Evolutionary conservation across 2,329 filamentous ascomycete genomes (phyloP), one percentile per base, ranked within the genome.

Genomic region (Penicillium sp.): DNA sequence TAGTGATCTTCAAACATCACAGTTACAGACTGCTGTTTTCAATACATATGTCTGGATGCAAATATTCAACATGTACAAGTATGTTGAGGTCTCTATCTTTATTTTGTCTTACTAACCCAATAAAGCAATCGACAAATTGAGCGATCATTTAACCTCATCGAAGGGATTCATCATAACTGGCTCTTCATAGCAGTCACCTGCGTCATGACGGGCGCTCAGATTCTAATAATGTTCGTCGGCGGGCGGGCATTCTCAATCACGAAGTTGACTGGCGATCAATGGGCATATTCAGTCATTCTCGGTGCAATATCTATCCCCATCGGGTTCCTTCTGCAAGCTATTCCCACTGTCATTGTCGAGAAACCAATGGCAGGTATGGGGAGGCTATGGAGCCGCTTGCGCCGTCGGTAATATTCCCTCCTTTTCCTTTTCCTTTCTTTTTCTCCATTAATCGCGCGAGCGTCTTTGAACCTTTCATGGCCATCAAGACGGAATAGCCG

Each of bases 1-100:
- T 68, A 78, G 46, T 58, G 67, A 16, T 51, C 68, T 50, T 55
- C 63, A 79, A 46, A 70, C 75, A 41, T 69, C 72, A 23, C 71
- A 82, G 60, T 73, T 86, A 34, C 77, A 83, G 59, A 86, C 85
- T 1, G 77, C 87, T 54, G 81, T 88, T 45, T 88, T 88, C 75
- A 88, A 88, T 70, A 84, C 82, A 0, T 88, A 86, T 62, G 86
- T 88, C 3, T 88, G 85, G 85, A 84, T 88, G 79, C 86, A 88
- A 64, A 86, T 88, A 58, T 88, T 88, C 75, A 88, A 88, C 69
- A 80, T 86, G 69, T 81, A 86, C 74, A 87, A 87, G 67, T 69
- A 62, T 46, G 66, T 55, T 18, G 3, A 39, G 6, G n/a, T 34
- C 15, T 15, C 9, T 0, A 3, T 10, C 13, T 29, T 2, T n/a